These are phyloP conservation scores for Conticribra guillardii DNA, from an alignment of 108 stramenopile species.

Conservation along the genomic window DNA sequence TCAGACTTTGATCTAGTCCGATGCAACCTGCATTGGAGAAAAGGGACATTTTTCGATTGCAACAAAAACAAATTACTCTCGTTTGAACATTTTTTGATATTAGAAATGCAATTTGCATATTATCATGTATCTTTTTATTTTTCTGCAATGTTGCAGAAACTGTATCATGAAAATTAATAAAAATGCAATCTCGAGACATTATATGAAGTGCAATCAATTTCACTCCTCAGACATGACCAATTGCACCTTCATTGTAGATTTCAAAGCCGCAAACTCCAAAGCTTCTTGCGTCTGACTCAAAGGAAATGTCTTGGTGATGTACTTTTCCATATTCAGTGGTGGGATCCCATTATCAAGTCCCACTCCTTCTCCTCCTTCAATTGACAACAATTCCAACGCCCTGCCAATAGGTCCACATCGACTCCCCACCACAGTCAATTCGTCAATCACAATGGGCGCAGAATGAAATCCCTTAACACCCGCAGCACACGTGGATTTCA, in stretches of 20 bases:
- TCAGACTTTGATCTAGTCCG: no score
- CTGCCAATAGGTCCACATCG: conserved; percentile 74
- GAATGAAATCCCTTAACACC: conserved; percentile 64
- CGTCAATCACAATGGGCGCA: conserved; percentile 82
- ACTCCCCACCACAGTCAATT: conserved; percentile 68
- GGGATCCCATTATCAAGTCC: conserved; percentile 13
- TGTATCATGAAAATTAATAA: no score
- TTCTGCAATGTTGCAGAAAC: no score
- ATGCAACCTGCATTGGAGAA: no score
- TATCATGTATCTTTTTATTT: no score
- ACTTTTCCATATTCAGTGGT: conserved; percentile 60
- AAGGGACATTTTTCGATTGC: no score
- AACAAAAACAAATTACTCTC: no score
- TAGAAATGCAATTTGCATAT: no score
- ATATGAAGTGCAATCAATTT: no score
- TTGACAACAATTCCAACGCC: conserved; percentile 60
- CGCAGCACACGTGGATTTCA: conserved; percentile 80
- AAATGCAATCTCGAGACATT: no score
- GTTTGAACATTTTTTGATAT: no score
- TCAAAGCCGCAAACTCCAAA: conserved; percentile 61
- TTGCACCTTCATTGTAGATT: conserved; percentile 79
- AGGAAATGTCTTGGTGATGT: conserved; percentile 69
- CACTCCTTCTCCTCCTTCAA: conserved; percentile 12
- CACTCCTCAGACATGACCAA: conserved; percentile 33
- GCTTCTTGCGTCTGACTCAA: conserved; percentile 64